Conservation (phyloP, 2,329 filamentous ascomycete genomes). For the Cladobotryum mycophilum region DNA sequence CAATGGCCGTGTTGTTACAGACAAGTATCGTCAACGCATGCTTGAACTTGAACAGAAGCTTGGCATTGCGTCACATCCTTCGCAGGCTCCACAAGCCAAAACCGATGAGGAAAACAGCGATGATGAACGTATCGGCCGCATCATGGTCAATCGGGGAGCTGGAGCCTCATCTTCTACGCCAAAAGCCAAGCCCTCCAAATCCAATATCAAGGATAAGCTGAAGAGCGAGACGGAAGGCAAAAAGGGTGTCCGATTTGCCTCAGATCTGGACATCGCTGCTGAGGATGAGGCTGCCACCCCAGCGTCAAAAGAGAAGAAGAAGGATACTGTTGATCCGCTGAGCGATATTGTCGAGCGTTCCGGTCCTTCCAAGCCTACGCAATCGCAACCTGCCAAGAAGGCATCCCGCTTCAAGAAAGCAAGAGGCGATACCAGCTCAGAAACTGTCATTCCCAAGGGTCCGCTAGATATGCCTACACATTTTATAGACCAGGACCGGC, state of each 20-base stretch:
- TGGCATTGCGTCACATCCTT: slow-evolving; percentile 47
- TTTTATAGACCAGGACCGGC: slow-evolving; percentile 33
- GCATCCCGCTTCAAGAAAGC: slow-evolving; percentile 49
- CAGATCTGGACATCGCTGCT: slow-evolving; percentile 63
- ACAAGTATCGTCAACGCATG: slow-evolving; percentile 78
- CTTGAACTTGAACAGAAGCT: slow-evolving; percentile 74
- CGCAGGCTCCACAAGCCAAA: slow-evolving; percentile 57
- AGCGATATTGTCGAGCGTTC: slow-evolving; percentile 48
- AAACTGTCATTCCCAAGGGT: slow-evolving; percentile 27
- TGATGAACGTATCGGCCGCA: slow-evolving; percentile 51
- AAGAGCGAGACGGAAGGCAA: slow-evolving; percentile 26
- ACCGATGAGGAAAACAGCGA: slow-evolving; percentile 31
- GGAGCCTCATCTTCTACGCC: slow-evolving; percentile 16
- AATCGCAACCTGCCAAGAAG: slow-evolving; percentile 32
- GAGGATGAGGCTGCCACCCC: slow-evolving; percentile 21
- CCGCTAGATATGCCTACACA: slow-evolving; percentile 38
- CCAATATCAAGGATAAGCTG: slow-evolving; percentile 27
- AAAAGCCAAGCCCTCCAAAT: slow-evolving; percentile 22
- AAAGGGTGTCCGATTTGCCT: slow-evolving; percentile 79
- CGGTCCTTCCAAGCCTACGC: slow-evolving; percentile 18
- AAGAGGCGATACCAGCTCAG: slow-evolving; percentile 16
- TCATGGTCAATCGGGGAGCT: slow-evolving; percentile 37
- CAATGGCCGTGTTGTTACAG: slow-evolving; percentile 58
- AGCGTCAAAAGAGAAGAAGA: slow-evolving; percentile 20
- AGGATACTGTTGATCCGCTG: slow-evolving; percentile 40